These are phyloP conservation scores for Fusarium pseudonygamai DNA, from an alignment of 2,329 filamentous ascomycete genomes.

Conservation along the genomic window DNA sequence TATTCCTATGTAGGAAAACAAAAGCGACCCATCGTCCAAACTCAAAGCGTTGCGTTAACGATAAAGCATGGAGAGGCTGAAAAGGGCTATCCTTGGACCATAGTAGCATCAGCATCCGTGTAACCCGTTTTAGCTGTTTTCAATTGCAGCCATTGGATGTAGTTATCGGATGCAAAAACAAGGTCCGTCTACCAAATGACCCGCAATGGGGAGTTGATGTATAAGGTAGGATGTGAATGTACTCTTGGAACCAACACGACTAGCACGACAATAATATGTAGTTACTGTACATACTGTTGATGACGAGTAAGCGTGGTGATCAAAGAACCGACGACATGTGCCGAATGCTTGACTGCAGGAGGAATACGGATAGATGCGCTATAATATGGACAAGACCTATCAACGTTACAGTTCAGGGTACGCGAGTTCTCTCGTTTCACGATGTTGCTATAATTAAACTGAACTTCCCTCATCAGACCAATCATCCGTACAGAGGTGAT, in stretches of 20 bases:
- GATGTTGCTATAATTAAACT: slow-evolving; percentile 5
- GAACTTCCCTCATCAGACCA: not conserved
- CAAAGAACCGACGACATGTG: not conserved
- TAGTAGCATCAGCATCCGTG: slow-evolving; percentile 17
- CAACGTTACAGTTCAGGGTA: not conserved
- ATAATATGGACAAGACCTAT: not conserved
- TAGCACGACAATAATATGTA: not conserved
- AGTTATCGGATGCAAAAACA: not conserved
- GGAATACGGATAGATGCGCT: not conserved
- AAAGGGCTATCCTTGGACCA: not conserved
- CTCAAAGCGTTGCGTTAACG: not conserved
- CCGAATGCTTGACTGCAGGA: not conserved
- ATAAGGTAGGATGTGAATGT: slow-evolving; percentile 26
- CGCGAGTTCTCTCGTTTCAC: slow-evolving; percentile 11
- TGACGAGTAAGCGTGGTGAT: not conserved
- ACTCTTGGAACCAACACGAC: not conserved
- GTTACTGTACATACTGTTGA: not conserved
- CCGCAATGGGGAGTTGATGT: not conserved
- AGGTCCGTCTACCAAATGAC: slow-evolving; percentile 12
- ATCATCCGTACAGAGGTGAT: not conserved
- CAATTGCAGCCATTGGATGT: not conserved
- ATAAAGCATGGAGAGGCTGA: not conserved
- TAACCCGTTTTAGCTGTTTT: not conserved
- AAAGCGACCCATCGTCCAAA: not conserved
- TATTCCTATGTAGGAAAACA: not conserved